Evolutionary conservation across 1,139 yeast genomes (phyloP).

Genomic region (Lizanozyma gosingica): DNA sequence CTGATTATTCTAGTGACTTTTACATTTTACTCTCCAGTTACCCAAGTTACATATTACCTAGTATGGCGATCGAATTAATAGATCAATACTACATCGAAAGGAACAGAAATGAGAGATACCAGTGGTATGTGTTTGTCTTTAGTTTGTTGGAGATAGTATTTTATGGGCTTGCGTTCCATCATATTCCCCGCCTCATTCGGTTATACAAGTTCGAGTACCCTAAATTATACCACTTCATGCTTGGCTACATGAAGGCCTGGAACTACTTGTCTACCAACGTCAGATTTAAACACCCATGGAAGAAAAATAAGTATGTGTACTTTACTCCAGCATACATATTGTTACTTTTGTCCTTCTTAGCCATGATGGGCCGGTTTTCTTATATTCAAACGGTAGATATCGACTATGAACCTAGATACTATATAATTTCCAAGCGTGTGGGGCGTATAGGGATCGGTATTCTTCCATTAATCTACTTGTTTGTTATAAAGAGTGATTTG

Average conservation of each 20-base stretch:
- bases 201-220: constrained; percentile 2
- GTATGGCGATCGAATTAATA: constrained; percentile 19
- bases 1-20: too few relatives aligned
- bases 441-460: constrained; percentile 36
- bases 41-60: too few relatives aligned
- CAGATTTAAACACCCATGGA: constrained; percentile 13
- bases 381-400: constrained; percentile 26
- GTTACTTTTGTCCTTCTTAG: constrained; percentile 18
- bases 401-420: constrained; percentile 27
- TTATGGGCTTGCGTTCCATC: constrained; percentile 35
- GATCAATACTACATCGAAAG: constrained; percentile 29
- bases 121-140: constrained; percentile 27
- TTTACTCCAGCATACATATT: constrained; percentile 35
- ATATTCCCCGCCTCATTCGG: constrained; percentile 26
- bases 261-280: constrained; percentile 20
- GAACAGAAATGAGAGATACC: constrained; percentile 24
- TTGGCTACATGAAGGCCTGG: constrained; percentile 20
- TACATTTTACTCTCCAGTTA: too few relatives aligned
- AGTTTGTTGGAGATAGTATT: constrained; percentile 17
- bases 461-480: constrained; percentile 28
- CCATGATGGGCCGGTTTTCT: constrained; percentile 20
- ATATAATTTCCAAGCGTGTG: constrained; percentile 35
- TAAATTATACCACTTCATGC: constrained; percentile 10
- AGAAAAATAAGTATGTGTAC: constrained; percentile 11
- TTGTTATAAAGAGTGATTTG: constrained; percentile 32